Conservation (phyloP, 208 protist species). For the Crithidia expoeki region DNA sequence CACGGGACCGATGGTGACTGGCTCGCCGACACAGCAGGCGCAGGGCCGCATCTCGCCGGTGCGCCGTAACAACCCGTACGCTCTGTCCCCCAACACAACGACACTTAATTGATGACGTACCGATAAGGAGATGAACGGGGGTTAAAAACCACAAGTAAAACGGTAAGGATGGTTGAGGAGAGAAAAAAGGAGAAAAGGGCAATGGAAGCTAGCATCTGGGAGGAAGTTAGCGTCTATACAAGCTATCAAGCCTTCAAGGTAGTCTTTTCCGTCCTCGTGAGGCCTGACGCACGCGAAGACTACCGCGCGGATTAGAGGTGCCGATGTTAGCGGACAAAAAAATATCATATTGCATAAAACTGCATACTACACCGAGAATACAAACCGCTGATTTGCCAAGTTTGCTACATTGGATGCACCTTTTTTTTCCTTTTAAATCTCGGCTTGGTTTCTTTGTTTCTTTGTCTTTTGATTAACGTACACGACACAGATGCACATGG, state of each 20-base stretch:
- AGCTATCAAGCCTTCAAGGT: neutral
- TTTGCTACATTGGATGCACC: neutral
- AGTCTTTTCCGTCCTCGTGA: neutral
- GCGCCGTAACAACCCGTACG: slow-evolving; percentile 44
- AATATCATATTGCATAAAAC: no score
- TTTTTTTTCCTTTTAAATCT: neutral
- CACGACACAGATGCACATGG: neutral
- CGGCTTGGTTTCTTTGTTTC: slow-evolving; percentile 2
- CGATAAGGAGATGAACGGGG: neutral
- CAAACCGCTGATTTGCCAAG: no score
- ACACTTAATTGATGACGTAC: slow-evolving; percentile 15
- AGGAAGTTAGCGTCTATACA: slow-evolving; percentile 2
- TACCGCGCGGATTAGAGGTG: no score
- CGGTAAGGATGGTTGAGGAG: neutral
- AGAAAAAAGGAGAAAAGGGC: neutral
- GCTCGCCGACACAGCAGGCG: slow-evolving; percentile 24
- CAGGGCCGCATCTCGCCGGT: slow-evolving; percentile 31
- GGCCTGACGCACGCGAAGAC: no score
- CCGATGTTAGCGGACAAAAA: no score
- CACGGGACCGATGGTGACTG: neutral
- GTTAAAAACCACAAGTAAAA: neutral
- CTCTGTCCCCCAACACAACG: slow-evolving; percentile 27
- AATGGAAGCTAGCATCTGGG: no score
- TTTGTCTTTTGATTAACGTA: neutral
- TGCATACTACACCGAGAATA: no score